Evolutionary conservation across 2,329 filamentous ascomycete species (phyloP).

Genomic region (Neurospora crassa): DNA sequence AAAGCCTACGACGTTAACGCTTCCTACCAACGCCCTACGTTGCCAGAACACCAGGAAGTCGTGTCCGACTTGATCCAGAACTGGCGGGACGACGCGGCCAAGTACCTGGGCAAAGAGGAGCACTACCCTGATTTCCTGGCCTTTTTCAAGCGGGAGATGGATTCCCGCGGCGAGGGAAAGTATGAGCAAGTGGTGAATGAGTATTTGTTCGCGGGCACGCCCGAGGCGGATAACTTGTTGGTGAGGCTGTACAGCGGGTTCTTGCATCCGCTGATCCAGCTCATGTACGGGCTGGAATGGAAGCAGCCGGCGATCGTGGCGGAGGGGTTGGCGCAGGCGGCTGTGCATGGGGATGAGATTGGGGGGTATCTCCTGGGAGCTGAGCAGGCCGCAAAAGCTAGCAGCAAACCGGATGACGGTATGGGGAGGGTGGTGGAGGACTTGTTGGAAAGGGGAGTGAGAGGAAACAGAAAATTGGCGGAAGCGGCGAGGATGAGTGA

Average conservation of each 20-base stretch:
- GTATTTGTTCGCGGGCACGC: conserved; percentile 58
- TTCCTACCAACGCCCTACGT: conserved; percentile 52
- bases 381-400: conserved; percentile 26
- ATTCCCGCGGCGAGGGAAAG: conserved; percentile 35
- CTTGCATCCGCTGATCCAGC: conserved; percentile 72
- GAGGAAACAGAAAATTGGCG: conserved; percentile 45
- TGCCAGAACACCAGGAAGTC: conserved; percentile 36
- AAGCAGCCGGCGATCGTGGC: conserved; percentile 72
- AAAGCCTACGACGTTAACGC: conserved; percentile 55
- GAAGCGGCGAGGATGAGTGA: conserved; percentile 41
- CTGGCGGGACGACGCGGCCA: conserved; percentile 40
- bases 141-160: conserved; percentile 70
- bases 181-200: conserved; percentile 54
- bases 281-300: conserved; percentile 80
- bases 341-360: conserved; percentile 55
- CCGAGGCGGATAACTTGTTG: conserved; percentile 58
- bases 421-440: conserved; percentile 38
- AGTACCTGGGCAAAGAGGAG: conserved; percentile 50
- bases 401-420: background rate
- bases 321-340: conserved; percentile 67
- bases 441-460: conserved; percentile 49
- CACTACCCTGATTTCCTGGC: conserved; percentile 65
- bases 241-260: conserved; percentile 58
- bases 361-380: conserved; percentile 41
- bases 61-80: conserved; percentile 45